Percentiles rank a stretch among this genome's conserved stretches.
phyloP scores from a whole-genome alignment of 257 asterid genomes.

The Agastache rugosa region DNA sequence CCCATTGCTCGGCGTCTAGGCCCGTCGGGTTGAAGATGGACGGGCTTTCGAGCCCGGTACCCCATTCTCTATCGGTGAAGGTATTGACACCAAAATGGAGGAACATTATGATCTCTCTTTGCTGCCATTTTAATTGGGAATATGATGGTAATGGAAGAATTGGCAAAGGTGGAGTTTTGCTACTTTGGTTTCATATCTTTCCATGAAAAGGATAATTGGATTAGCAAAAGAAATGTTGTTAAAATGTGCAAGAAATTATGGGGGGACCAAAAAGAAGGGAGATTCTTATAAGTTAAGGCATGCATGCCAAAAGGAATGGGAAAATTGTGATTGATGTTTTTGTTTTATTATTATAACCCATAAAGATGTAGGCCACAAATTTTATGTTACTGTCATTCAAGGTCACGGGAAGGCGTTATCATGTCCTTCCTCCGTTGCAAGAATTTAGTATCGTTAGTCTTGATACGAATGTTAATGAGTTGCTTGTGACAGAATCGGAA shows the following conservation, averaged over 20 bases:
- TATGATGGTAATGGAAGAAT: conserved; percentile 77
- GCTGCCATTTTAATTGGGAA: conserved; percentile 94
- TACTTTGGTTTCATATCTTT: neutral
- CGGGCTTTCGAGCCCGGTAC: conserved; percentile 80
- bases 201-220: conserved; percentile 30
- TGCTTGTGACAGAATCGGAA: too few species aligned
- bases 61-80: conserved; percentile 90
- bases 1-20: conserved; percentile 79
- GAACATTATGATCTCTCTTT: conserved; percentile 88
- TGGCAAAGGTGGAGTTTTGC: conserved; percentile 89
- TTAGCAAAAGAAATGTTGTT: conserved; percentile 31
- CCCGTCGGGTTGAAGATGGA: conserved; percentile 63
- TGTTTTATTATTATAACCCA: conserved; percentile 32
- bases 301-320: conserved; percentile 30
- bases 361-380: conserved; percentile 21
- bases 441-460: too few species aligned
- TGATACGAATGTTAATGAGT: too few species aligned
- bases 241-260: conserved; percentile 22
- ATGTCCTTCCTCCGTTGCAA: too few species aligned
- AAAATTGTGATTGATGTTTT: conserved; percentile 35
- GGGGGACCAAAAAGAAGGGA: neutral
- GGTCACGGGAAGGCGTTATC: conserved; percentile 31
- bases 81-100: conserved; percentile 90
- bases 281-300: conserved; percentile 1
- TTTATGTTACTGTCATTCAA: neutral